Base-by-base conservation (phyloP, 345 rosid genomes). In the Sisymbrium altissimum region DNA sequence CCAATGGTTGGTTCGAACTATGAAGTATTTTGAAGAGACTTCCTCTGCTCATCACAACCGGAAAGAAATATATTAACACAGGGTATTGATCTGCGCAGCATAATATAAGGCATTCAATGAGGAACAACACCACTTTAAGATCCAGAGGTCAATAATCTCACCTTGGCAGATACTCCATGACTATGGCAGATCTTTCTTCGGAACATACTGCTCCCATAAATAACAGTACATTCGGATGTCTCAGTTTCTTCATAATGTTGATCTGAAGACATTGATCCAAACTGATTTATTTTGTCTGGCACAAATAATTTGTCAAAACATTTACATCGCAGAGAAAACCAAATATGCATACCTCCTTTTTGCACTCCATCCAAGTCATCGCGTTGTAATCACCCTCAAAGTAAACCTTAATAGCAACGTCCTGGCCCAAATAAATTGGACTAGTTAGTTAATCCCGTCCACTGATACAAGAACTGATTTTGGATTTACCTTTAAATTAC, bases 201-300 rank as follows among this genome's bases (percentile, higher is more conserved):
- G 97, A 85, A 76, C 88, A 82, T 25, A 91, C 89, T 3, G 97
- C 97, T 83, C 98, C 98, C 97, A 94, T 94, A 79, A 91, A 89
- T 38, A 94, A 80, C 73, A 94, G 71, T 12, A 91, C 96, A 72
- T 94, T 91, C 6, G 98, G 97, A 81, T 94, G 97, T 78, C 98
- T 86, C 60, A 94, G 71, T 76, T 81, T 91, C 82, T 81, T 89
- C 96, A 94, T 91, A 44, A 94, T 87, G 64, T 84, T 83, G 62
- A 89, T 85, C 98, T 91, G 81, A 36, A 65, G 44, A 58, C 21
- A 48, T 38, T 56, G 66, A 55, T 57, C 55, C 48, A 21, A 66
- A 36, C 19, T 72, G 27, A 21, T 33, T 72, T 25, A 45, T 10
- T 17, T 38, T 46, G 27, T 48, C 43, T 21, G 21, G 12, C 29